Conservation (phyloP, 2,329 filamentous ascomycete genomes). For the Claviceps sp. region DNA sequence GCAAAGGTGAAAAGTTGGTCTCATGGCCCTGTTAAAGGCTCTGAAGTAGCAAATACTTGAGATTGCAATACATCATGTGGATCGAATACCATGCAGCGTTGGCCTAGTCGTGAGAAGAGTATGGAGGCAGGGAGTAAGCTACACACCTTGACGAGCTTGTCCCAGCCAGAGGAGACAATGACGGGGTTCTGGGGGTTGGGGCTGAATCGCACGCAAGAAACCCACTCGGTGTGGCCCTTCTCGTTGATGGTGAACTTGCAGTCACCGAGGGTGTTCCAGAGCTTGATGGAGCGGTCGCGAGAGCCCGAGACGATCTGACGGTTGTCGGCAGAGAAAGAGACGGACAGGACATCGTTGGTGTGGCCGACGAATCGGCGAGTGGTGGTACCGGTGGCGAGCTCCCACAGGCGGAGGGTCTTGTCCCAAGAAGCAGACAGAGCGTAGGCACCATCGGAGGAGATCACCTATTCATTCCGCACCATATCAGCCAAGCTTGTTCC, state of each 20-base stretch:
- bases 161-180: constrained; percentile 96
- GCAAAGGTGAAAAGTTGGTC: constrained; percentile 84
- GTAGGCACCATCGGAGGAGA: constrained; percentile 98
- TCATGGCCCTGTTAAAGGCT: constrained; percentile 77
- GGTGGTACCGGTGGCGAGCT: constrained; percentile 92
- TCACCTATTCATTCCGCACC: constrained; percentile 49
- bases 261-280: constrained; percentile 99
- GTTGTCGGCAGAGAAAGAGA: constrained; percentile 99
- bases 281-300: constrained; percentile 97
- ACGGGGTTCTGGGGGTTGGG: constrained; percentile 99
- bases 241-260: constrained; percentile 99
- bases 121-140: neutral
- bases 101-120: neutral
- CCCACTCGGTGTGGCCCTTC: constrained; percentile 99
- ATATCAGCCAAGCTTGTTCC: constrained; percentile 12
- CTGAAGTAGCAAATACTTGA: constrained; percentile 99
- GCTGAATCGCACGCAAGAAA: constrained; percentile 98
- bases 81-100: constrained; percentile 2
- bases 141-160: constrained; percentile 99
- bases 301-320: constrained; percentile 98
- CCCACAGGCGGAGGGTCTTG: constrained; percentile 99
- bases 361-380: constrained; percentile 98
- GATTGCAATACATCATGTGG: constrained; percentile 81
- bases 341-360: constrained; percentile 98
- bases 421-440: constrained; percentile 98